Conservation (phyloP, 2,329 filamentous ascomycete species). For the Fusarium sp. region DNA sequence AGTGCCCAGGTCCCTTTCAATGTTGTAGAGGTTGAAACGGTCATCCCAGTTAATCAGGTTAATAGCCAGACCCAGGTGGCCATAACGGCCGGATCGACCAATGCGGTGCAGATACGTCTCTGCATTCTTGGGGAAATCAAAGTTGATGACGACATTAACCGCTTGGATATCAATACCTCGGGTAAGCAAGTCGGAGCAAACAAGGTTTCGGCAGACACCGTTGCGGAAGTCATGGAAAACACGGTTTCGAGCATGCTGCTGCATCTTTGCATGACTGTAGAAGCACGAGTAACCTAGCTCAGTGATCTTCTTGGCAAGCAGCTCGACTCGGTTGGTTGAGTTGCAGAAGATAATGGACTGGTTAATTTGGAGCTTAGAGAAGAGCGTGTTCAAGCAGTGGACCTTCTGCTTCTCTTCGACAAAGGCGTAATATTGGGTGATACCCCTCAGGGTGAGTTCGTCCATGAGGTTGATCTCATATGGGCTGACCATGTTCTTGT, state of each 20-base stretch:
- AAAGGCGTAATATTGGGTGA: constrained; percentile 99
- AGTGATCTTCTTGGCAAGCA: constrained; percentile 98
- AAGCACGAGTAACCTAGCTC: constrained; percentile 99
- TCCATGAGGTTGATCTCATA: constrained; percentile 99
- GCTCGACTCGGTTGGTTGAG: constrained; percentile 96
- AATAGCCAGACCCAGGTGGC: constrained; percentile 95
- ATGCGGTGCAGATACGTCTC: constrained; percentile 99
- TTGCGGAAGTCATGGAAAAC: constrained; percentile 99
- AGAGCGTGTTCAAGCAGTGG: constrained; percentile 97
- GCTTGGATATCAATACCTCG: constrained; percentile 99
- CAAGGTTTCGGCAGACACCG: constrained; percentile 95
- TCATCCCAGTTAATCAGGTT: constrained; percentile 99
- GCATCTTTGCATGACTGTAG: constrained; percentile 98
- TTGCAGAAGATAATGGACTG: constrained; percentile 99
- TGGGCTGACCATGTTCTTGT: constrained; percentile 95
- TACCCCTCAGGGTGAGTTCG: constrained; percentile 95
- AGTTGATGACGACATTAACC: constrained; percentile 99
- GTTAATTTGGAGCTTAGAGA: constrained; percentile 99
- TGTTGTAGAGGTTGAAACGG: constrained; percentile 98
- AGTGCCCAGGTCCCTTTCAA: constrained; percentile 94
- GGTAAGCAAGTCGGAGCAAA: constrained; percentile 96
- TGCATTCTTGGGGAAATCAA: constrained; percentile 99
- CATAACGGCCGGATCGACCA: constrained; percentile 95
- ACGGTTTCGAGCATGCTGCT: constrained; percentile 94
- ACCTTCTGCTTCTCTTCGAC: constrained; percentile 99